A percentile compares a stretch with the other conserved stretches of the same genome.
Evolutionary conservation across 495 filamentous ascomycete species (phyloP).

Genomic region (Aspergillus asperescens): DNA sequence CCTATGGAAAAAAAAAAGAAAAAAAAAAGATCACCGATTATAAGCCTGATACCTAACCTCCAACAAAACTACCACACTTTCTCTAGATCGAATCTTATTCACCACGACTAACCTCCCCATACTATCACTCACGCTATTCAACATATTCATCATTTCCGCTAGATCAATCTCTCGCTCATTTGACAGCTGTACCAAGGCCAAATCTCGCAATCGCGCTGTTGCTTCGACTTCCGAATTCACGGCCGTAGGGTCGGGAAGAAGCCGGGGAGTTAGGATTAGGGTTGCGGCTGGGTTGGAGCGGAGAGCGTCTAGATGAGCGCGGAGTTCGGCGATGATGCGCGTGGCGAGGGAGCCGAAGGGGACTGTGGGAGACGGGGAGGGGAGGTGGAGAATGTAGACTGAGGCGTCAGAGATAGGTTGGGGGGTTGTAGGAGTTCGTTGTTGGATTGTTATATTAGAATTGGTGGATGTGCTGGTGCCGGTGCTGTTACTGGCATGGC

Average conservation of each 20-base stretch:
- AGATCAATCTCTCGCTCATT: constrained; percentile 26
- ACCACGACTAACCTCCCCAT: constrained; percentile 26
- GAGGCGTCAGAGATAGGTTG: constrained; percentile 28
- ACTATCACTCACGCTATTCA: constrained; percentile 23
- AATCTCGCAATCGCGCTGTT: constrained; percentile 23
- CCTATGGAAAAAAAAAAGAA: too few relatives aligned
- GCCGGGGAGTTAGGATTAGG: constrained; percentile 17
- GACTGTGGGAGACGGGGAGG: constrained; percentile 12
- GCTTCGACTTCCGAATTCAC: constrained; percentile 20
- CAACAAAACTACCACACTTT: constrained; percentile 15
- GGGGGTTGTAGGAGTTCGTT: constrained; percentile 15
- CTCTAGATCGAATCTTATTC: constrained; percentile 23
- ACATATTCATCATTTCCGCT: constrained; percentile 17
- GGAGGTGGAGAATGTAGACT: constrained; percentile 29
- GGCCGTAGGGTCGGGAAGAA: constrained; percentile 19
- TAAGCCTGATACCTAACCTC: constrained; percentile 24
- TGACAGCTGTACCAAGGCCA: constrained; percentile 23
- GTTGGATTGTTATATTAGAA: constrained; percentile 18
- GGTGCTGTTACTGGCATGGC: not conserved
- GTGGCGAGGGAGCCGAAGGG: constrained; percentile 4
- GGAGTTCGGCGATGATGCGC: constrained; percentile 18
- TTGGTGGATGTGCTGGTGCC: not conserved
- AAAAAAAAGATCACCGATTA: constrained; percentile 5
- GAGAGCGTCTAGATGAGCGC: constrained; percentile 17
- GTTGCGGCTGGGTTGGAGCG: constrained; percentile 16